Conservation (phyloP, 495 filamentous ascomycete species). For the Penicillium daleae region DNA sequence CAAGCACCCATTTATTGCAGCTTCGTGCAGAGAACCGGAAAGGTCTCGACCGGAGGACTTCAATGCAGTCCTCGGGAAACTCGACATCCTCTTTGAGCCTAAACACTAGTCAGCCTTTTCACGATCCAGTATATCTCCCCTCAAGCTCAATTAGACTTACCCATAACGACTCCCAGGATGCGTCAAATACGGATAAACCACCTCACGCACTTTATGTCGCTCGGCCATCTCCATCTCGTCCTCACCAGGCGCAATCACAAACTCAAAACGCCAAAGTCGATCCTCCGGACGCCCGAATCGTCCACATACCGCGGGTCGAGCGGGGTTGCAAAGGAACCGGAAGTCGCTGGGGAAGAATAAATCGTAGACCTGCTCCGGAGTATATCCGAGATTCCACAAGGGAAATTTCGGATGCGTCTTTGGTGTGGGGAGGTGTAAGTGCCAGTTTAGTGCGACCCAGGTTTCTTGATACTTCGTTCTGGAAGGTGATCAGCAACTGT, state of each 20-base stretch:
- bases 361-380: constrained; percentile 53
- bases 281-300: constrained; percentile 49
- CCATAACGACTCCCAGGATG: constrained; percentile 38
- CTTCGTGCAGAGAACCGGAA: constrained; percentile 51
- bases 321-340: constrained; percentile 50
- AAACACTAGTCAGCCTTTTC: background rate
- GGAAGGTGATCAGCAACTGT: background rate
- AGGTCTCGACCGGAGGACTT: constrained; percentile 53
- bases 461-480: constrained; percentile 51
- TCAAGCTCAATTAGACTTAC: constrained; percentile 18
- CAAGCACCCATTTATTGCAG: constrained; percentile 55
- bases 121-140: background rate
- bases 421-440: constrained; percentile 47
- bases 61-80: constrained; percentile 54
- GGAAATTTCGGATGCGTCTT: constrained; percentile 54
- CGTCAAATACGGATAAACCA: constrained; percentile 41
- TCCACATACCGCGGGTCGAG: constrained; percentile 49
- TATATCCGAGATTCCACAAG: constrained; percentile 53
- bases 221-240: constrained; percentile 37
- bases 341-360: constrained; percentile 53
- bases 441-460: constrained; percentile 57
- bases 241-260: constrained; percentile 38
- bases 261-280: constrained; percentile 55
- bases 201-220: constrained; percentile 23
- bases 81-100: constrained; percentile 36